Evolutionary conservation across 1,284 basidiomycete genomes (phyloP), one percentile per base, ranked within the genome.

Genomic region (Ustilago xerochloae): DNA sequence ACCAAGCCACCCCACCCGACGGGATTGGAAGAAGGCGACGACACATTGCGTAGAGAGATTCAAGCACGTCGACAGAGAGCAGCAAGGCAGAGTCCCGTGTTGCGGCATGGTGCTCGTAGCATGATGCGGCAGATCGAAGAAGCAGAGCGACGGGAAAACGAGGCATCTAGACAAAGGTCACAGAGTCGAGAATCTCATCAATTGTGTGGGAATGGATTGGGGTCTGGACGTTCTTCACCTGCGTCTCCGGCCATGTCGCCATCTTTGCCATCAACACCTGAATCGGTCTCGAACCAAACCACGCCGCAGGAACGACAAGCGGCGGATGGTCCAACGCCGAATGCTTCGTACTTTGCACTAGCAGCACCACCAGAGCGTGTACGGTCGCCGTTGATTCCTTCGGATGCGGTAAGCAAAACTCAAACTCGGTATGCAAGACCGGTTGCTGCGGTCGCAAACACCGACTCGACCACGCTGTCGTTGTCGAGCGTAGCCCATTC

Each of bases 111-210:
- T 10, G 69, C 69, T 10, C 47, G 69, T 20, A 72, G 69, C 60
- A 72, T 72, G 69, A 50, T 72, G 63, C 69, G 69, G 6, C 69
- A 72, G 30, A 59, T 72, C n/a, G 69, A 72, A 49, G 69, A 72
- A 29, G 63, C 69, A 16, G 69, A 72, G 29, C 63, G 63, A 22
- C 51, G 48, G 13, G 69, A 72, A 38, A 26, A 52, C 38, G 58
- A 71, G 39, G 68, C 63, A 24, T 62, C 58, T 16, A 41, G 49
- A 8, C 36, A 24, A 22, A 29, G 68, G 29, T 38, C 63, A 6
- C 35, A 26, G 13, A 62, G 63, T 55, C 68, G 68, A 22, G 58
- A 43, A 9, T 26, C 12, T 4, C 41, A 43, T 24, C 41, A 24
- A 24, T 24, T 48, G n/a, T 18, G 13, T 30, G 54, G 39, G 6